Conservation (phyloP, 2,329 filamentous ascomycete genomes). For the Colletotrichum viniferum region DNA sequence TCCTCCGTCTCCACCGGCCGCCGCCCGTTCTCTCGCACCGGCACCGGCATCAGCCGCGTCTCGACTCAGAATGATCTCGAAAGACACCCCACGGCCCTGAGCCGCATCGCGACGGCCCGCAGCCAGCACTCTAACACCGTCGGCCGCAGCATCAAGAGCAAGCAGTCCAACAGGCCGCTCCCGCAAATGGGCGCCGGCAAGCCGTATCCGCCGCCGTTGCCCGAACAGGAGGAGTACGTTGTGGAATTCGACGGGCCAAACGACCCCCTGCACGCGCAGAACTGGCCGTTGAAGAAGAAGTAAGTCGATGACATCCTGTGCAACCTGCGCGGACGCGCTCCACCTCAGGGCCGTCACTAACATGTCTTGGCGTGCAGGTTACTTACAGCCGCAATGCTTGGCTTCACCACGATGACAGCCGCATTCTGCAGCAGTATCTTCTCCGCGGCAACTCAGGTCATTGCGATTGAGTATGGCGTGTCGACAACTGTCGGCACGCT, state of each 20-base stretch:
- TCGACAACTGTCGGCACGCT: slow-evolving; percentile 66
- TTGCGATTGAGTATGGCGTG: slow-evolving; percentile 65
- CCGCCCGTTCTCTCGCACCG: slow-evolving; percentile 38
- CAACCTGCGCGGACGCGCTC: background rate
- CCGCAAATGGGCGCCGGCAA: slow-evolving; percentile 77
- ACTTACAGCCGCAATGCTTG: slow-evolving; percentile 69
- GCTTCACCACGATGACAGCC: slow-evolving; percentile 73
- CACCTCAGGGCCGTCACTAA: background rate
- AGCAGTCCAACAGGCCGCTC: slow-evolving; percentile 62
- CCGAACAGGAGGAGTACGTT: slow-evolving; percentile 76
- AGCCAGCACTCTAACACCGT: slow-evolving; percentile 77
- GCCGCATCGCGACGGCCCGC: slow-evolving; percentile 72
- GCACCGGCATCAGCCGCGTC: slow-evolving; percentile 60
- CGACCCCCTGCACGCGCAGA: slow-evolving; percentile 85
- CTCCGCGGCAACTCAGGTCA: slow-evolving; percentile 64
- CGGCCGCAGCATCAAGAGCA: slow-evolving; percentile 55
- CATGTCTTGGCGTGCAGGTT: slow-evolving; percentile 43
- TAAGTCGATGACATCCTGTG: slow-evolving; percentile 38
- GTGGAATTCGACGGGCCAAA: slow-evolving; percentile 85
- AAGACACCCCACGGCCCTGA: slow-evolving; percentile 70
- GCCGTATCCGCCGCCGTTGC: slow-evolving; percentile 71
- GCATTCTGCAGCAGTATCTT: slow-evolving; percentile 73
- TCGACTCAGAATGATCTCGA: slow-evolving; percentile 72
- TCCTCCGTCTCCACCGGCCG: slow-evolving; percentile 41
- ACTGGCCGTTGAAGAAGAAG: slow-evolving; percentile 85